These are phyloP conservation scores for Fusarium brachygibbosum DNA, from an alignment of 2,329 filamentous ascomycete species.

Conservation along the genomic window DNA sequence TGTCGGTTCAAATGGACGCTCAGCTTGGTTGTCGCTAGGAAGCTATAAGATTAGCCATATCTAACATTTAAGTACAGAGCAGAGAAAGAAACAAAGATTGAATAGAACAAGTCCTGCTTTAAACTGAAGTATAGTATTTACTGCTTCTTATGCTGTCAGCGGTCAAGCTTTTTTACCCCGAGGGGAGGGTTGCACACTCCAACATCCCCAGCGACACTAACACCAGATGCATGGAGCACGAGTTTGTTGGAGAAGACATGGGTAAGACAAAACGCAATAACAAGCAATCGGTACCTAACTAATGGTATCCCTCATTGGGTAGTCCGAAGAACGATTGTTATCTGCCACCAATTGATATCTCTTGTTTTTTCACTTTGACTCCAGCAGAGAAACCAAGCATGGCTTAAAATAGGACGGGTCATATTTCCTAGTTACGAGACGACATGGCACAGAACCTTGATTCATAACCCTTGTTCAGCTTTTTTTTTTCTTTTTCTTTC, in stretches of 20 bases:
- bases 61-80: neutral
- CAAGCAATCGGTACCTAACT: neutral
- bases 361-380: conserved; percentile 4
- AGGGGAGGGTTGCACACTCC: conserved; percentile 6
- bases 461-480: conserved; percentile 14
- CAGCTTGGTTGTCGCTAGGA: no score
- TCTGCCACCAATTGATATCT: conserved; percentile 8
- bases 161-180: conserved; percentile 10
- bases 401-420: conserved; percentile 21
- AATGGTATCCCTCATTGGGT: conserved; percentile 23
- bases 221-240: conserved; percentile 13
- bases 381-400: neutral
- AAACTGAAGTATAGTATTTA: no score
- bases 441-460: conserved; percentile 37
- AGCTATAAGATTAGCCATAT: neutral
- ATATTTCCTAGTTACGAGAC: conserved; percentile 16
- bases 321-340: conserved; percentile 8
- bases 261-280: conserved; percentile 17
- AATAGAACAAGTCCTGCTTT: neutral
- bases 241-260: conserved; percentile 31
- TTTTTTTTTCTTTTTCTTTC: conserved; percentile 1
- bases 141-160: neutral
- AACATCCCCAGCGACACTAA: conserved; percentile 10
- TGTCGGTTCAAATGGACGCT: no score
- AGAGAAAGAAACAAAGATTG: neutral